Conservation (phyloP, 1,284 basidiomycete genomes). For the Ceratobasidium papillatum region DNA sequence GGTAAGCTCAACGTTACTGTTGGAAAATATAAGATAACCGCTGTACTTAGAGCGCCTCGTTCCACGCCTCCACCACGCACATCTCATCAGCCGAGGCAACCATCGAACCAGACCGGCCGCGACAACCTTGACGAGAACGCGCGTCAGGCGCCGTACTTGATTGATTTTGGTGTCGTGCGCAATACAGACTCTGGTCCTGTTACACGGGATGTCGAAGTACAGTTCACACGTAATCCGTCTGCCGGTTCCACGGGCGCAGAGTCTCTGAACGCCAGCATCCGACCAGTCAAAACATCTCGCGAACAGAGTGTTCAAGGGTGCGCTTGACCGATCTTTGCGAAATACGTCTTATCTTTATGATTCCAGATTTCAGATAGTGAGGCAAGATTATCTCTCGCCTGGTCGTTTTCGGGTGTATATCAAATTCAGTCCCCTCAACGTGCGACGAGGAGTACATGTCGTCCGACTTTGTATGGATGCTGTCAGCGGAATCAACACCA, state of each 20-base stretch:
- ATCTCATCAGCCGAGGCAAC: not conserved
- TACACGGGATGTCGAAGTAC: not conserved
- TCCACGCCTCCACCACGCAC: not conserved
- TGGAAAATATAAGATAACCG: not conserved
- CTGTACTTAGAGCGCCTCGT: not conserved
- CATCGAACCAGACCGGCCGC: not conserved
- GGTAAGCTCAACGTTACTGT: not conserved
- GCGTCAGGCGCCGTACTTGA: not conserved
- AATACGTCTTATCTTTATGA: not conserved
- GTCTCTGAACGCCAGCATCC: not conserved
- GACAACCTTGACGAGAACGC: not conserved
- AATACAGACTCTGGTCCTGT: not conserved
- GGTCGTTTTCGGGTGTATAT: not conserved
- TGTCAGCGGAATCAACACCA: not conserved
- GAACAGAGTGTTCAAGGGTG: constrained; percentile 4
- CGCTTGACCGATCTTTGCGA: not conserved
- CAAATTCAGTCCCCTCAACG: not conserved
- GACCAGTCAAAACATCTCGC: constrained; percentile 12
- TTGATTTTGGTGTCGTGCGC: constrained; percentile 14
- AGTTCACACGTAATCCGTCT: not conserved
- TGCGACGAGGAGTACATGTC: constrained; percentile 11
- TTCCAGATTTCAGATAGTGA: not conserved
- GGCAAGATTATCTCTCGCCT: not conserved
- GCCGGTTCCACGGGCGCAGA: not conserved
- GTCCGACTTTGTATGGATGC: not conserved